Evolutionary conservation across 2,329 filamentous ascomycete species (phyloP).

Genomic region (Cladophialophora carrionii): DNA sequence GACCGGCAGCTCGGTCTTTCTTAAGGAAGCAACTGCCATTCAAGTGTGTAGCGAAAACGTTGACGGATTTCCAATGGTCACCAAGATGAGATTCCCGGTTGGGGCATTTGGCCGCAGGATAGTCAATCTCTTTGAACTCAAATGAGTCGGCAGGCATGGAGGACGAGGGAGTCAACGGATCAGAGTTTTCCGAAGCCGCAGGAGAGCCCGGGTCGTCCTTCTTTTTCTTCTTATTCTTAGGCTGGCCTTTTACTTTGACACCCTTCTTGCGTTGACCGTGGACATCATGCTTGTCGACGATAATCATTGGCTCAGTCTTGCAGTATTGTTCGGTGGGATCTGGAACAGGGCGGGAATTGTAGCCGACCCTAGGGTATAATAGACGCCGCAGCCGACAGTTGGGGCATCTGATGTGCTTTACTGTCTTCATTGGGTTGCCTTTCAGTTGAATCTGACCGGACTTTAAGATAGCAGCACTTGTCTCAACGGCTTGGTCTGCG

Average conservation of each 20-base stretch:
- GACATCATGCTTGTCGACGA: constrained; percentile 62
- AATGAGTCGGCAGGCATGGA: constrained; percentile 36
- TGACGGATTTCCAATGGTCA: constrained; percentile 40
- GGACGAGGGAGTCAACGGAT: constrained; percentile 37
- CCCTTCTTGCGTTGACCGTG: constrained; percentile 52
- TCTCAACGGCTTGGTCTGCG: constrained; percentile 48
- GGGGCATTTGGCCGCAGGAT: constrained; percentile 39
- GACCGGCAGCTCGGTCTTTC: constrained; percentile 35
- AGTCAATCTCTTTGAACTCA: constrained; percentile 39
- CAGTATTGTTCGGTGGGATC: constrained; percentile 59
- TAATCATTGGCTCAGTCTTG: constrained; percentile 62
- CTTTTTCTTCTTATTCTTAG: constrained; percentile 53
- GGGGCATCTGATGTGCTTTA: constrained; percentile 63
- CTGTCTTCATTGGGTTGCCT: constrained; percentile 62
- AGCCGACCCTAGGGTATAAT: constrained; percentile 59
- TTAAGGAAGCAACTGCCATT: constrained; percentile 39
- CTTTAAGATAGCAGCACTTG: constrained; percentile 57
- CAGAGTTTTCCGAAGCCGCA: constrained; percentile 41
- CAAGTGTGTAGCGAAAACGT: constrained; percentile 38
- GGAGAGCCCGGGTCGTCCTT: constrained; percentile 43
- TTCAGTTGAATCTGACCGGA: constrained; percentile 58
- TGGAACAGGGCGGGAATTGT: constrained; percentile 53
- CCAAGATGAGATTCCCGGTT: constrained; percentile 38
- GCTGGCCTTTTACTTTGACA: constrained; percentile 38
- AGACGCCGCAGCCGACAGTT: constrained; percentile 64